A percentile compares a stretch with the other conserved stretches of the same genome.
Conservation (phyloP, 2,329 filamentous ascomycete genomes). For the Esteya vermicola region DNA sequence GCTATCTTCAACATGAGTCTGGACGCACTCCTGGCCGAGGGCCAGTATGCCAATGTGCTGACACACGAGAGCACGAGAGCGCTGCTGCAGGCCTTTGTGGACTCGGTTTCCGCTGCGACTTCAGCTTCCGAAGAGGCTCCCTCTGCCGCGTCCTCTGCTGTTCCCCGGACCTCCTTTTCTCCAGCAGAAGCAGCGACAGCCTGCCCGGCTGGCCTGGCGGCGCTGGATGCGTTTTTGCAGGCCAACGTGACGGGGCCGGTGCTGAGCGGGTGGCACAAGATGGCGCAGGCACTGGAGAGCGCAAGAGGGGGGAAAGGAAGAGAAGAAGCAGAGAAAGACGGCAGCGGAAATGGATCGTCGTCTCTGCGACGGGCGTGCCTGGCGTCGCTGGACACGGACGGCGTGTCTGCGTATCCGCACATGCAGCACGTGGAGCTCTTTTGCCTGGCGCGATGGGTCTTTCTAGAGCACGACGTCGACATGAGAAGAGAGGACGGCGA, state of each 20-base stretch:
- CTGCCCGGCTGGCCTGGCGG: constrained; percentile 46
- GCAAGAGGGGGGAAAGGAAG: constrained; percentile 1
- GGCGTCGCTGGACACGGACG: constrained; percentile 61
- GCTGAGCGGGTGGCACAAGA: constrained; percentile 25
- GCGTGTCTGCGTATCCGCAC: constrained; percentile 71
- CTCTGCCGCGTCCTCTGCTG: too few species aligned
- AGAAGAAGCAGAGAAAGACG: background rate
- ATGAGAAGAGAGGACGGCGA: background rate
- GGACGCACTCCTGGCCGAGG: background rate
- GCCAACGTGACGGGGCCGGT: constrained; percentile 79
- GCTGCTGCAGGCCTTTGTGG: constrained; percentile 5
- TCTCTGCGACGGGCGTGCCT: constrained; percentile 46
- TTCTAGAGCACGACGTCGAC: background rate
- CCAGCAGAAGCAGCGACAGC: too few species aligned
- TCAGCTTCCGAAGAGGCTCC: too few species aligned
- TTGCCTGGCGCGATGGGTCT: constrained; percentile 44
- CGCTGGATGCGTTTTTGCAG: constrained; percentile 69
- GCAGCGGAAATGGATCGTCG: background rate
- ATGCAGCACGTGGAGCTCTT: constrained; percentile 78
- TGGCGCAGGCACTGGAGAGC: constrained; percentile 21
- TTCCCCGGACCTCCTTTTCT: too few species aligned
- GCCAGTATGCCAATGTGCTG: constrained; percentile 7
- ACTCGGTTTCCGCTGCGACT: background rate
- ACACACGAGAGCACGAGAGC: background rate
- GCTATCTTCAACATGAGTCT: constrained; percentile 5